These are phyloP conservation scores for Paecilomyces dactylethromorphus DNA, from an alignment of 2,329 filamentous ascomycete genomes.

Conservation along the genomic window DNA sequence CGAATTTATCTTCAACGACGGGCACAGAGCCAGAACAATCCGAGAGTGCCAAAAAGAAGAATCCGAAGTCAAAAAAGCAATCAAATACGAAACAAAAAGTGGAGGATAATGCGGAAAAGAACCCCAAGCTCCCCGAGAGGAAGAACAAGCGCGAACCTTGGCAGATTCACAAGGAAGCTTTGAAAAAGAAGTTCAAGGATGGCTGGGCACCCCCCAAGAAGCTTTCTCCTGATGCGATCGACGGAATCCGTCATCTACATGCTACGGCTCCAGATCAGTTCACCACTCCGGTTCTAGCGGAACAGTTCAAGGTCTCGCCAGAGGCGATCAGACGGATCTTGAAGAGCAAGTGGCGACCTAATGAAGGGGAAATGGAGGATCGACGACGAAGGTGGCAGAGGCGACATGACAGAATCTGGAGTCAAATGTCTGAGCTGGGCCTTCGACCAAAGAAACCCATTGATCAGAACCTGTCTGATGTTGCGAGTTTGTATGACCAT, in stretches of 20 bases:
- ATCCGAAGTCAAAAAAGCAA: not conserved
- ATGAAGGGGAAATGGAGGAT: conserved; percentile 30
- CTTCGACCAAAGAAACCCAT: conserved; percentile 50
- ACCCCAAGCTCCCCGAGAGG: conserved; percentile 3
- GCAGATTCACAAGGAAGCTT: conserved; percentile 67
- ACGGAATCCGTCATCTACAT: conserved; percentile 81
- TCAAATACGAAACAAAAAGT: not conserved
- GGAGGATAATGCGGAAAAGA: not conserved
- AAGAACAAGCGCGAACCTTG: conserved; percentile 49
- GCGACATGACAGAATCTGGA: conserved; percentile 40
- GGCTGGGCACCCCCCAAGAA: conserved; percentile 78
- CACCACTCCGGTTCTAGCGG: conserved; percentile 64
- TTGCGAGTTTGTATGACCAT: conserved; percentile 17
- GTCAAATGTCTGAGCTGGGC: conserved; percentile 42
- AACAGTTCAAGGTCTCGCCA: conserved; percentile 76
- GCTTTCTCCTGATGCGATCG: conserved; percentile 83
- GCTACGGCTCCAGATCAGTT: conserved; percentile 69
- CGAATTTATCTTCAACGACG: not conserved
- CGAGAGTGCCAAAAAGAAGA: not conserved
- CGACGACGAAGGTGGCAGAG: conserved; percentile 39
- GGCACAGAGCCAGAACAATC: not conserved
- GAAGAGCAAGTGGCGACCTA: conserved; percentile 46
- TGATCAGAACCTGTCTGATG: conserved; percentile 16
- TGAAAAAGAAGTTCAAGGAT: conserved; percentile 70
- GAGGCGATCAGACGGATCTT: conserved; percentile 86